A percentile compares a stretch with the other conserved stretches of the same genome.
phyloP scores from a whole-genome alignment of 768 basidiomycete genomes.

The Pisolithus marmoratus region DNA sequence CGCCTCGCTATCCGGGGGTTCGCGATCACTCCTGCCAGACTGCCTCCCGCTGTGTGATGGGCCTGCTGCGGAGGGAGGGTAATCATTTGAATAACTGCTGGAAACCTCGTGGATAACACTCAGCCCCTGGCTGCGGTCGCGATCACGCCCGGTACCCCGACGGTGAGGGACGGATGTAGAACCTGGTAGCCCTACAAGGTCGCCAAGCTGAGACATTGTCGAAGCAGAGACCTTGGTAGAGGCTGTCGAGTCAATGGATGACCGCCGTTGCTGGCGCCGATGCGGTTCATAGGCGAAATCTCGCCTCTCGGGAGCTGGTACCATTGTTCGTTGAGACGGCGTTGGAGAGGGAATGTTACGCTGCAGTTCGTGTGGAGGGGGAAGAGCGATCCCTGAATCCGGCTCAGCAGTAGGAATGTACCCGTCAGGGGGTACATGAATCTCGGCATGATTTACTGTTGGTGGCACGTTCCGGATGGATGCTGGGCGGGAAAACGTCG shows the following conservation, averaged over 20 bases:
- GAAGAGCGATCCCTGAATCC: constrained; percentile 37
- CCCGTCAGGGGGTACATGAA: constrained; percentile 39
- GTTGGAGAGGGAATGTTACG: constrained; percentile 23
- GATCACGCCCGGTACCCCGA: constrained; percentile 15
- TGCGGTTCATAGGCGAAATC: constrained; percentile 22
- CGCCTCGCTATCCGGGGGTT: constrained; percentile 12
- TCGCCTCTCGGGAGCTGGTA: constrained; percentile 12
- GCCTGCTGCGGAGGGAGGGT: constrained; percentile 17
- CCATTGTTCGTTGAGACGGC: constrained; percentile 20
- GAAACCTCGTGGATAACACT: constrained; percentile 30
- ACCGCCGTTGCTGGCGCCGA: constrained; percentile 15
- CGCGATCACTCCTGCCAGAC: neutral
- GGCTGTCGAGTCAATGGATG: constrained; percentile 26
- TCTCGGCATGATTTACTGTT: constrained; percentile 10
- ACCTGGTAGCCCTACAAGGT: constrained; percentile 23
- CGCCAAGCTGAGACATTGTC: constrained; percentile 26
- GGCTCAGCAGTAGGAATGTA: constrained; percentile 42
- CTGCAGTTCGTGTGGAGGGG: constrained; percentile 46
- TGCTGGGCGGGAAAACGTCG: constrained; percentile 9
- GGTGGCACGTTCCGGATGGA: constrained; percentile 18
- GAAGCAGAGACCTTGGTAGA: constrained; percentile 27
- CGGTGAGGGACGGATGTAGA: constrained; percentile 2
- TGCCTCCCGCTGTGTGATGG: constrained; percentile 16
- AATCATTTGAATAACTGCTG: constrained; percentile 21
- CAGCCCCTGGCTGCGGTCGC: constrained; percentile 10